phyloP scores from a whole-genome alignment of 2,329 filamentous ascomycete genomes.

The Colletotrichum destructivum region DNA sequence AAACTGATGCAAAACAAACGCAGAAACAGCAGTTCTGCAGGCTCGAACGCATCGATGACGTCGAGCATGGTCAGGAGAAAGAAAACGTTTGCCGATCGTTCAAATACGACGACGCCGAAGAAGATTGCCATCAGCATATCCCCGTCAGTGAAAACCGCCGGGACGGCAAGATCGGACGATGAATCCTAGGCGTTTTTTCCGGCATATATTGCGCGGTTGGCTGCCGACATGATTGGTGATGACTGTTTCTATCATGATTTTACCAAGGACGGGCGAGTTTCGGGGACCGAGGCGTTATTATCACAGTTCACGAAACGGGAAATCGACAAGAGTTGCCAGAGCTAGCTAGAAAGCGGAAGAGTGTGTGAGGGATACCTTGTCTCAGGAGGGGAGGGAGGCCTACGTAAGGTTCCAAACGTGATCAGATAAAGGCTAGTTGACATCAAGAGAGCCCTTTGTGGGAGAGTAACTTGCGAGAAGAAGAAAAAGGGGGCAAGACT shows the following conservation, averaged over 20 bases:
- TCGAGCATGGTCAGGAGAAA: conserved; percentile 61
- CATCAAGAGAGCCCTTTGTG: neutral
- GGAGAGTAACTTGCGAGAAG: neutral
- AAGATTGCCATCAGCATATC: conserved; percentile 74
- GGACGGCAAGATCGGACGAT: conserved; percentile 56
- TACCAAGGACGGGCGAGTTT: conserved; percentile 33
- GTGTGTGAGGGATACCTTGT: conserved; percentile 5
- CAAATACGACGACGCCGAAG: conserved; percentile 59
- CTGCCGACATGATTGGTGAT: conserved; percentile 30
- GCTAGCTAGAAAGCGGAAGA: conserved; percentile 23
- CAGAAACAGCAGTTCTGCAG: conserved; percentile 70
- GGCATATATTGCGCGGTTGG: conserved; percentile 17
- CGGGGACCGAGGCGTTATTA: conserved; percentile 36
- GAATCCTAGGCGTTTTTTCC: conserved; percentile 51
- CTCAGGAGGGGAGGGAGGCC: neutral
- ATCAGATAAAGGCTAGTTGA: conserved; percentile 26
- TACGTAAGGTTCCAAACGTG: conserved; percentile 2
- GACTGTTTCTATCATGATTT: conserved; percentile 39
- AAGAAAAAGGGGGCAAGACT: conserved; percentile 22
- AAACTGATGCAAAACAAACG: conserved; percentile 81
- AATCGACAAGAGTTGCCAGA: conserved; percentile 35
- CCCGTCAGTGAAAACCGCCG: conserved; percentile 59
- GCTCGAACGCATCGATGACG: conserved; percentile 55
- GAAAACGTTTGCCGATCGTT: conserved; percentile 60
- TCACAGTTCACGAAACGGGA: conserved; percentile 37